Conservation (phyloP, 805 yeast species). For the Spathaspora sp. region DNA sequence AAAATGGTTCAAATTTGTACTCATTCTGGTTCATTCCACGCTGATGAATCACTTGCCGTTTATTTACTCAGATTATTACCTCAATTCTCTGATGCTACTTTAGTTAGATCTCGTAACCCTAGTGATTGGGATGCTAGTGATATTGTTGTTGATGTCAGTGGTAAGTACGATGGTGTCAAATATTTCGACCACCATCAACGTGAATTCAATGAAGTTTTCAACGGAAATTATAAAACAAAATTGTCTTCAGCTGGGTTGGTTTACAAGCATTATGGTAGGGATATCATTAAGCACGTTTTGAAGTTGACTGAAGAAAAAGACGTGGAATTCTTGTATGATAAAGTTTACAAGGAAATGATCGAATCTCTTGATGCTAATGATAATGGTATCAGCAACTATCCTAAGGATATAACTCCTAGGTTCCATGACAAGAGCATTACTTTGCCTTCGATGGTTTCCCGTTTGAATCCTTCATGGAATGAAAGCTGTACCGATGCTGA, state of each 20-base stretch:
- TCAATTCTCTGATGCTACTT: conserved; percentile 56
- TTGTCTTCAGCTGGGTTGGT: conserved; percentile 92
- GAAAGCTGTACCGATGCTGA: conserved; percentile 60
- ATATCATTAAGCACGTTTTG: conserved; percentile 52
- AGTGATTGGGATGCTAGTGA: conserved; percentile 81
- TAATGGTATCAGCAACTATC: conserved; percentile 79
- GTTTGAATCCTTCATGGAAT: conserved; percentile 85
- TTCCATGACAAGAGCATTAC: conserved; percentile 74
- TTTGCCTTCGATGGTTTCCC: conserved; percentile 72
- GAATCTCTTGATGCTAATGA: conserved; percentile 96
- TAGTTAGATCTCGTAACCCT: conserved; percentile 83
- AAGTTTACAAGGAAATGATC: conserved; percentile 80
- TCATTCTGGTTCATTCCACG: conserved; percentile 92
- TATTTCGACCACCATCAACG: conserved; percentile 96
- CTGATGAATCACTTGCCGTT: conserved; percentile 94
- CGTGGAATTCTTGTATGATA: conserved; percentile 65
- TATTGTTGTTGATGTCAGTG: conserved; percentile 93
- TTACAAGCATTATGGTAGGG: conserved; percentile 80
- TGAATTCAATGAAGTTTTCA: conserved; percentile 77
- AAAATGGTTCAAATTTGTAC: conserved; percentile 68
- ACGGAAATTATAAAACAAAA: conserved; percentile 62
- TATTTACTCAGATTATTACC: conserved; percentile 76
- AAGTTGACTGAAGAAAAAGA: conserved; percentile 32
- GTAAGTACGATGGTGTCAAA: conserved; percentile 80
- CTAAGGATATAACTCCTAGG: conserved; percentile 50